Evolutionary conservation across 371 early-diverging fungal species (phyloP), one percentile per base, ranked within the genome.

Genomic region (Rhizopus delemar): DNA sequence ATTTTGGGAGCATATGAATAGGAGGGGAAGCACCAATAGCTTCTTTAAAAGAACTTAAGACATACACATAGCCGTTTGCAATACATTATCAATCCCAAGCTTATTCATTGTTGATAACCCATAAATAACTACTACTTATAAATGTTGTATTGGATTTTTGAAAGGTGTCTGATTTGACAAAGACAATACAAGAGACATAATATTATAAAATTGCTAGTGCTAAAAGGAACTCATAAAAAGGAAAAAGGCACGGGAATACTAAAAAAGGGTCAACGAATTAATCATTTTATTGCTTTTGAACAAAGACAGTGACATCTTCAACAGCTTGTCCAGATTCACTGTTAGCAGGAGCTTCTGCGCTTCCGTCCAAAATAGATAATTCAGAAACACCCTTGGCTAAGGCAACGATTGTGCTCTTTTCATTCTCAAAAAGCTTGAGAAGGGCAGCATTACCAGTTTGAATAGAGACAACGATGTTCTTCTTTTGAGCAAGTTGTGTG

Each of bases 341-440:
- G 43, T 93, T 92, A 7, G 80, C 84, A 39, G 94, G 95, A 7
- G 79, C 77, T 11, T 74, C 52, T 9, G 80, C 81, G 12, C 60
- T 59, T 7, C 66, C 57, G 11, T 73, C 66, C 22, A 86, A 63
- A 15, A 89, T 74, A 5, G 68, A 66, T 35, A 92, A 56, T 15
- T 80, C 79, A 71, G 83, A 78, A 67, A 90, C 84, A 46, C 88
- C 89, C 80, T 92, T 90, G 66, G 84, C 85, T 60, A 96, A 75
- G 3, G 85, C 82, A 39, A 77, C 71, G 62, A 92, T 84, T 33
- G 82, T 75, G 15, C 61, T 64, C 41, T 83, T 81, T 59, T 88
- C 80, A 13, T 72, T 54, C 46, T 74, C 57, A 38, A 83, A 64
- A 46, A 84, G 65, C 48, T 63, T 54, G 3, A 49, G 45, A 15